Conservation (phyloP, 345 rosid genomes). For the Hibiscus tridactylites region DNA sequence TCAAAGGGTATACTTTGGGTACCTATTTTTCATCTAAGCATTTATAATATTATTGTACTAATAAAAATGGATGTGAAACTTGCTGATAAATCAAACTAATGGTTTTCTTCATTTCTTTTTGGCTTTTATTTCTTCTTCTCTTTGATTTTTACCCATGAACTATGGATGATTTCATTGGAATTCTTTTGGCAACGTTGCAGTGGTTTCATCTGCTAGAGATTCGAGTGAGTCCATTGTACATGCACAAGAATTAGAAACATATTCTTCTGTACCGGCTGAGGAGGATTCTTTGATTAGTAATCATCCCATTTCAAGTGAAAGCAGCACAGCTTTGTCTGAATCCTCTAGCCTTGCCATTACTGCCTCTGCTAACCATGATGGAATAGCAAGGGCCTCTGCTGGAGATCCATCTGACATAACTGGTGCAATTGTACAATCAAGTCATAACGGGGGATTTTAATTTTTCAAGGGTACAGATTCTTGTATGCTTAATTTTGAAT, state of each 20-base stretch:
- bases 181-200: slow-evolving; percentile 19
- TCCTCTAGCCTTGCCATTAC: slow-evolving; percentile 39
- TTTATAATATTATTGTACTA: no score
- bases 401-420: slow-evolving; percentile 31
- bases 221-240: slow-evolving; percentile 28
- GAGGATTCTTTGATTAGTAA: slow-evolving; percentile 8
- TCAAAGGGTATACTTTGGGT: no score
- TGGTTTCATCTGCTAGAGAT: slow-evolving; percentile 38
- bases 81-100: neutral
- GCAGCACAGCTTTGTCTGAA: slow-evolving; percentile 33
- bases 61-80: neutral
- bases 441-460: slow-evolving; percentile 37
- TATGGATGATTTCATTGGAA: neutral
- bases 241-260: slow-evolving; percentile 49
- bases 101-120: neutral
- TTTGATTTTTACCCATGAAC: neutral
- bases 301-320: slow-evolving; percentile 29
- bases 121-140: no score
- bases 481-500: neutral
- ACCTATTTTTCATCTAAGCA: no score
- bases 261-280: slow-evolving; percentile 34
- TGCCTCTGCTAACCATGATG: slow-evolving; percentile 21
- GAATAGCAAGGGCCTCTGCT: slow-evolving; percentile 24
- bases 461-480: slow-evolving; percentile 65
- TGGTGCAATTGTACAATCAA: slow-evolving; percentile 38